These are phyloP conservation scores for Amanita molliuscula DNA, from an alignment of 768 basidiomycete species.

Conservation along the genomic window DNA sequence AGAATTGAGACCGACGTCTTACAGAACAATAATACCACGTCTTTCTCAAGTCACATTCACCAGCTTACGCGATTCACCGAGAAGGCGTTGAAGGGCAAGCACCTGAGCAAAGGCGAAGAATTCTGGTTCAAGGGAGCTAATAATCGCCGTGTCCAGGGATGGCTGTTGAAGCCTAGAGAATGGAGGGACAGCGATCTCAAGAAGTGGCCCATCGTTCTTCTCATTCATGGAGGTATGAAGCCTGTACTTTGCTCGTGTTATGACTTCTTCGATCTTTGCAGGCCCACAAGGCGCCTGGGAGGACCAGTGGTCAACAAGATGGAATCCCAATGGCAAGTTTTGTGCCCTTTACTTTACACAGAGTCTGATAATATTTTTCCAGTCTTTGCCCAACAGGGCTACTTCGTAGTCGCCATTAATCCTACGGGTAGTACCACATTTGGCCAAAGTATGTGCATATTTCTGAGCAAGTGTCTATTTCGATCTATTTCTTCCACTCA, in stretches of 20 bases:
- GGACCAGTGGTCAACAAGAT: constrained; percentile 84
- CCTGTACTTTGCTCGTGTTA: neutral
- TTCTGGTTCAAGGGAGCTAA: constrained; percentile 88
- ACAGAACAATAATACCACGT: constrained; percentile 16
- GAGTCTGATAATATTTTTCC: neutral
- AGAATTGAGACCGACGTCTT: constrained; percentile 31
- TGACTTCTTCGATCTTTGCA: constrained; percentile 7
- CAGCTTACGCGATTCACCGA: constrained; percentile 61
- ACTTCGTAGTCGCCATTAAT: constrained; percentile 81
- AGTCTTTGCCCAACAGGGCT: constrained; percentile 85
- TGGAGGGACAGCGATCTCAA: constrained; percentile 54
- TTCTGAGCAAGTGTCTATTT: neutral
- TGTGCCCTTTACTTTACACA: neutral
- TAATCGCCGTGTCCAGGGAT: constrained; percentile 72
- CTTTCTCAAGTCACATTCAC: constrained; percentile 26
- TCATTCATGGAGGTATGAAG: constrained; percentile 66
- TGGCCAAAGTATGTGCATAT: constrained; percentile 53
- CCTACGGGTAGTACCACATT: constrained; percentile 93
- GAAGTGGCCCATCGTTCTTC: constrained; percentile 71
- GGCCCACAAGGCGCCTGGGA: constrained; percentile 83
- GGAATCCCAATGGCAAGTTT: constrained; percentile 75
- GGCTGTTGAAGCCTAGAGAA: constrained; percentile 72
- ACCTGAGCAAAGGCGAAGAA: constrained; percentile 56
- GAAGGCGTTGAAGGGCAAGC: constrained; percentile 43
- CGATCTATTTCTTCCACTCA: constrained; percentile 15